Evolutionary conservation across 2,329 filamentous ascomycete species (phyloP).

Genomic region (Pseudocercospora crystallina): DNA sequence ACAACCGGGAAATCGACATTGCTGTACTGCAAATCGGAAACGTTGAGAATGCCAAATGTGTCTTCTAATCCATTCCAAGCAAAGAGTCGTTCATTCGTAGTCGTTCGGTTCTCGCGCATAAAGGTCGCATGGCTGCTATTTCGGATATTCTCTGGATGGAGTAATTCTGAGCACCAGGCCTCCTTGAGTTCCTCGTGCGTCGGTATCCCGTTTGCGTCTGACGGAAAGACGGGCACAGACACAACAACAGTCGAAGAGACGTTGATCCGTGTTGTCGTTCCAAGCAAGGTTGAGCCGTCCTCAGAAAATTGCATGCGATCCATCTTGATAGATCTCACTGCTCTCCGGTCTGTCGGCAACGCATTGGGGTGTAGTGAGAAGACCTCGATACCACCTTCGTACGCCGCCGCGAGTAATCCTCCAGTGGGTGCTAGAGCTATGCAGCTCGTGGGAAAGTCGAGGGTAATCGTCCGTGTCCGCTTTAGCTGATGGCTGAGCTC

Average conservation of each 20-base stretch:
- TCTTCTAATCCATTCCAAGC: constrained; percentile 40
- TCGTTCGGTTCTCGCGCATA: constrained; percentile 32
- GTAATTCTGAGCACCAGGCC: constrained; percentile 39
- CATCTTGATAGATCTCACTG: constrained; percentile 37
- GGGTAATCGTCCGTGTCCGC: constrained; percentile 65
- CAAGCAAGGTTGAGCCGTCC: constrained; percentile 38
- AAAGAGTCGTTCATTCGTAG: constrained; percentile 36
- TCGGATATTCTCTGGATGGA: constrained; percentile 39
- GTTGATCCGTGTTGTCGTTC: constrained; percentile 39
- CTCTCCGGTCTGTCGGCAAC: constrained; percentile 37
- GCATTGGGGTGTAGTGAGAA: constrained; percentile 68
- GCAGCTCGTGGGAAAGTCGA: constrained; percentile 74
- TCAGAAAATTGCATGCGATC: constrained; percentile 38
- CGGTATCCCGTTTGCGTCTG: constrained; percentile 29
- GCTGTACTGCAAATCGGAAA: constrained; percentile 37
- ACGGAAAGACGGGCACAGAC: constrained; percentile 37
- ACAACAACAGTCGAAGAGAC: constrained; percentile 37
- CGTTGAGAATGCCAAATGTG: constrained; percentile 37
- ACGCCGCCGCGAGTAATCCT: constrained; percentile 79
- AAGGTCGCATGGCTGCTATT: constrained; percentile 40
- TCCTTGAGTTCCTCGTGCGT: constrained; percentile 39
- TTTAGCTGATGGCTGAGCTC: constrained; percentile 63
- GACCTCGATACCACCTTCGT: constrained; percentile 83
- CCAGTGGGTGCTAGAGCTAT: constrained; percentile 80
- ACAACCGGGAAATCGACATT: constrained; percentile 40